A percentile compares a stretch with the other conserved stretches of the same genome.
These are phyloP conservation scores for Pythium insidiosum DNA, from an alignment of 352 stramenopile species.

Conservation along the genomic window DNA sequence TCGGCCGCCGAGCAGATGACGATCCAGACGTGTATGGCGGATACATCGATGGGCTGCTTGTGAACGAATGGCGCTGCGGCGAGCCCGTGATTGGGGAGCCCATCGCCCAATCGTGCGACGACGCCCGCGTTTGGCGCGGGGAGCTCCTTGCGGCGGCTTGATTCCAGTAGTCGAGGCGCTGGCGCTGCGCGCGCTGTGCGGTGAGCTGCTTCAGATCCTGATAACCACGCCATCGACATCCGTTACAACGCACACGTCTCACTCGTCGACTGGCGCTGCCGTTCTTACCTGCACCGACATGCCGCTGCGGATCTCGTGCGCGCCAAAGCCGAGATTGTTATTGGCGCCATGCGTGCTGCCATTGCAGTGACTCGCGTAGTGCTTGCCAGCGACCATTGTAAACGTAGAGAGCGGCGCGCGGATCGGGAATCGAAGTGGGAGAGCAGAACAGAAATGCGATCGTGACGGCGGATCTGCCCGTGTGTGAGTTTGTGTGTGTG, in stretches of 20 bases:
- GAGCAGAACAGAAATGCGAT: background rate
- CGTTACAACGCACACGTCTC: no score
- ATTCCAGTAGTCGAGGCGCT: constrained; percentile 64
- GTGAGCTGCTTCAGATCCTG: constrained; percentile 78
- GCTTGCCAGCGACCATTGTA: constrained; percentile 16
- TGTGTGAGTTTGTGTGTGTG: no score
- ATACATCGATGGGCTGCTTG: no score
- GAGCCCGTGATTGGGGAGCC: constrained; percentile 14
- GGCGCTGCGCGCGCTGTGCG: constrained; percentile 49
- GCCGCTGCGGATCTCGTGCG: constrained; percentile 68
- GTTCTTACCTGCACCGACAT: constrained; percentile 85
- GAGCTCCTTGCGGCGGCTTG: no score
- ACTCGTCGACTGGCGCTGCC: no score
- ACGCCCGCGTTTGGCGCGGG: constrained; percentile 28
- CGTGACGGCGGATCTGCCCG: no score
- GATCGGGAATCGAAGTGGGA: no score
- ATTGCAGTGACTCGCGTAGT: no score
- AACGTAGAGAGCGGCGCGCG: no score
- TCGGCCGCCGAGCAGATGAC: constrained; percentile 3
- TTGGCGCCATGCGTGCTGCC: no score
- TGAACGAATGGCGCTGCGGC: constrained; percentile 14
- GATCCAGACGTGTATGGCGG: no score
- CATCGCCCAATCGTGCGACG: no score
- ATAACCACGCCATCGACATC: background rate
- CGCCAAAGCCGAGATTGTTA: background rate